These are phyloP conservation scores for Lathyrus oleraceus DNA, from an alignment of 306 rosid species.

Conservation along the genomic window DNA sequence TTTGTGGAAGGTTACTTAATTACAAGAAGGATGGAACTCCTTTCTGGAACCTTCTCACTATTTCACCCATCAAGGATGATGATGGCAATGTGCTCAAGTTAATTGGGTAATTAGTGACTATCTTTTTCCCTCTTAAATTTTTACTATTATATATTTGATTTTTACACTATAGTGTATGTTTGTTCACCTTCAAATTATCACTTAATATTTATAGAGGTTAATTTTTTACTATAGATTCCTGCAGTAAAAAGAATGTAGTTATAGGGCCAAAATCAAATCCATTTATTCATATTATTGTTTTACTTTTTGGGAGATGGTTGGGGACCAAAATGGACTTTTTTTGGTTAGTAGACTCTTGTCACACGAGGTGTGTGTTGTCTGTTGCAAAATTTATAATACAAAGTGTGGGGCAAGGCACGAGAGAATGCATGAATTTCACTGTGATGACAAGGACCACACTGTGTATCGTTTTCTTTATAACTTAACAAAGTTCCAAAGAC, in stretches of 20 bases:
- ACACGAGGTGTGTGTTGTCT: slow-evolving; percentile 32
- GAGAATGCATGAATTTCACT: slow-evolving; percentile 29
- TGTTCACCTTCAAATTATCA: too few species aligned
- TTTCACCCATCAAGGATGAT: slow-evolving; percentile 87
- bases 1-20: slow-evolving; percentile 85
- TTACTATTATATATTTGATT: neutral
- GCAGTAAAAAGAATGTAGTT: too few species aligned
- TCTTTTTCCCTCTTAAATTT: neutral
- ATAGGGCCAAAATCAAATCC: too few species aligned
- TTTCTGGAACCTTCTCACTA: slow-evolving; percentile 89
- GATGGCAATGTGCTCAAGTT: slow-evolving; percentile 76
- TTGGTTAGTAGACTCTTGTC: neutral
- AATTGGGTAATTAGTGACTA: slow-evolving; percentile 57
- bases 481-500: slow-evolving; percentile 14
- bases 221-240: too few species aligned
- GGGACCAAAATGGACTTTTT: slow-evolving; percentile 39
- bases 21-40: slow-evolving; percentile 96
- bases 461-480: slow-evolving; percentile 29
- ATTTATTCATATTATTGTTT: neutral
- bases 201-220: too few species aligned
- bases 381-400: slow-evolving; percentile 13
- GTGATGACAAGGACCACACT: slow-evolving; percentile 37
- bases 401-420: slow-evolving; percentile 3
- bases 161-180: too few species aligned
- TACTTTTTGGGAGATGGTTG: neutral